These are phyloP conservation scores for Solanum gracilifrons DNA, from an alignment of 257 asterid species.

Conservation along the genomic window DNA sequence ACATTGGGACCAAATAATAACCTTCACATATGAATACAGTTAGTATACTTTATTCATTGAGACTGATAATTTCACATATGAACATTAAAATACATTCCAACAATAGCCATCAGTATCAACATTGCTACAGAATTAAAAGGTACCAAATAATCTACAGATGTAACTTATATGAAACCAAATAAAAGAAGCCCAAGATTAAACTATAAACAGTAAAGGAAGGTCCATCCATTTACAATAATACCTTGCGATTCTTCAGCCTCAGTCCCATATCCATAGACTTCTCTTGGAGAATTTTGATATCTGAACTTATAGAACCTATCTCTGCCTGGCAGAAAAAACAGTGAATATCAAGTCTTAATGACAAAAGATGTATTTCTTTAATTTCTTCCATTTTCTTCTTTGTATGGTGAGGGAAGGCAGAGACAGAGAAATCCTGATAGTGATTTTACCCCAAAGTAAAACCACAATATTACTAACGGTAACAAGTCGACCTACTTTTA, in stretches of 20 bases:
- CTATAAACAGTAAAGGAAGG: neutral
- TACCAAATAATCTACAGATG: neutral
- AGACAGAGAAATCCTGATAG: neutral
- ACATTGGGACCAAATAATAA: neutral
- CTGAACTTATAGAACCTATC: constrained; percentile 97
- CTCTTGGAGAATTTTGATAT: constrained; percentile 94
- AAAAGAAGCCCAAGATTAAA: neutral
- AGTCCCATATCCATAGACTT: constrained; percentile 99
- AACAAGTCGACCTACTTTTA: neutral
- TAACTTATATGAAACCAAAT: neutral
- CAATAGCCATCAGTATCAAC: neutral
- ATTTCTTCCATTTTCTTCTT: neutral
- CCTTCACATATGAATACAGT: neutral
- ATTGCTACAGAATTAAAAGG: neutral
- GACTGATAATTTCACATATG: neutral
- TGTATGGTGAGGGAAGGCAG: neutral
- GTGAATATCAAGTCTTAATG: neutral
- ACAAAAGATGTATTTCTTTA: neutral
- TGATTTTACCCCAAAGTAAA: neutral
- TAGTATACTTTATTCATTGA: neutral
- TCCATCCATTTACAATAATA: constrained; percentile 3
- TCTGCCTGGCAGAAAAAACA: constrained; percentile 45
- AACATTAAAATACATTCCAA: neutral
- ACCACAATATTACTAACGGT: neutral
- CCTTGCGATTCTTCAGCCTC: constrained; percentile 97